These are phyloP conservation scores for Penicillium arizonense DNA, from an alignment of 495 filamentous ascomycete species.

Conservation along the genomic window DNA sequence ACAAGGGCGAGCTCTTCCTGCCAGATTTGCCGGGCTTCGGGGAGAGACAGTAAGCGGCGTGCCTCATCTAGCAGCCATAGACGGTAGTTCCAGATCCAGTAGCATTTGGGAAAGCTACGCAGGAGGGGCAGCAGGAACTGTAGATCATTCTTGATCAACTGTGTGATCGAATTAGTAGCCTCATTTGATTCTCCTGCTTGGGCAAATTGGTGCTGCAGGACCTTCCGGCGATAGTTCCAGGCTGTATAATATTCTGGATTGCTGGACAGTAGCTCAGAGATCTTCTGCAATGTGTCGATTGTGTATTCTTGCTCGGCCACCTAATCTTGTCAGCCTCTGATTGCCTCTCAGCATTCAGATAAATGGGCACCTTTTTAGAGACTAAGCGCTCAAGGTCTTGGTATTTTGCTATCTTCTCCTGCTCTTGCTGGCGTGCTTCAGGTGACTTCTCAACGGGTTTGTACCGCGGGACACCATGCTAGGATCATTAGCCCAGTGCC, in stretches of 20 bases:
- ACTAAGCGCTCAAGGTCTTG: conserved; percentile 66
- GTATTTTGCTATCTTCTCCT: conserved; percentile 77
- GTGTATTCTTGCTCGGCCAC: conserved; percentile 60
- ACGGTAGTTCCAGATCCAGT: conserved; percentile 99
- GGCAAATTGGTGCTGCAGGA: conserved; percentile 50
- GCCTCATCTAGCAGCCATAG: conserved; percentile 78
- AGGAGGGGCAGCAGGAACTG: conserved; percentile 80
- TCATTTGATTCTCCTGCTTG: conserved; percentile 22
- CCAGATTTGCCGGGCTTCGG: conserved; percentile 67
- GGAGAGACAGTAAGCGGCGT: conserved; percentile 55
- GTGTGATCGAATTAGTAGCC: conserved; percentile 30
- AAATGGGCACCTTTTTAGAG: conserved; percentile 49
- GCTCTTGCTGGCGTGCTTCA: conserved; percentile 65
- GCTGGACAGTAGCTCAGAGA: conserved; percentile 72
- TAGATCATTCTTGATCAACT: conserved; percentile 67
- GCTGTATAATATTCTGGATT: conserved; percentile 99
- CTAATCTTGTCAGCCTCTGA: conserved; percentile 25
- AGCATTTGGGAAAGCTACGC: conserved; percentile 88
- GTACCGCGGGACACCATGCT: conserved; percentile 79
- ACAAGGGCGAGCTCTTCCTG: conserved; percentile 76
- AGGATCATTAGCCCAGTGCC: conserved; percentile 11
- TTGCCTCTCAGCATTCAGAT: not conserved
- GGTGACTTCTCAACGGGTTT: conserved; percentile 57
- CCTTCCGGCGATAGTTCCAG: conserved; percentile 89
- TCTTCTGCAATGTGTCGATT: conserved; percentile 65